phyloP scores from a whole-genome alignment of 2,329 filamentous ascomycete species.

The Podosphaera aphanis region DNA sequence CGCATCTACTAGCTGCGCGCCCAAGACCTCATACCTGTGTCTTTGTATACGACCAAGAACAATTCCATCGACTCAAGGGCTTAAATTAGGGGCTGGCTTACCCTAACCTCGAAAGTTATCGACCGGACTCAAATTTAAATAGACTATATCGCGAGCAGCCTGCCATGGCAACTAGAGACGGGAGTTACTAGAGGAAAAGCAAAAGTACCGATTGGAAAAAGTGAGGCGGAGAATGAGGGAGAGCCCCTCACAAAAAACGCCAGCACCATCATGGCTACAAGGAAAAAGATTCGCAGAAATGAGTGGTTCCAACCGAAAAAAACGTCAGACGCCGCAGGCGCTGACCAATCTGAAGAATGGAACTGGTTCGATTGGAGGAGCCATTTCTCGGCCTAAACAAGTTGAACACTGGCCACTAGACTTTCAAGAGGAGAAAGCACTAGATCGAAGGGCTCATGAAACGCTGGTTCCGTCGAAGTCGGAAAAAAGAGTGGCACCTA shows the following conservation, averaged over 20 bases:
- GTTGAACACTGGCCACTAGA: slow-evolving; percentile 31
- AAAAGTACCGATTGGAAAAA: slow-evolving; percentile 27
- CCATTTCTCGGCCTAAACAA: slow-evolving; percentile 26
- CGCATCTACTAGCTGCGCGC: neutral
- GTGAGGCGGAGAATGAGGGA: slow-evolving; percentile 29
- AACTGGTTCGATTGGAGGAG: slow-evolving; percentile 12
- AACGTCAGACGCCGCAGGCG: slow-evolving; percentile 9
- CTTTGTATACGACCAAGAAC: neutral
- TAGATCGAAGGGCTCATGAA: slow-evolving; percentile 8
- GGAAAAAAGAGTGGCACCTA: slow-evolving; percentile 28
- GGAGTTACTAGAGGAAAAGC: slow-evolving; percentile 17
- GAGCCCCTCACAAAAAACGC: slow-evolving; percentile 16
- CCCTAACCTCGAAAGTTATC: neutral
- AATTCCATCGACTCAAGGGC: neutral
- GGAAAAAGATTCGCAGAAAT: slow-evolving; percentile 6
- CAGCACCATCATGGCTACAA: slow-evolving; percentile 4
- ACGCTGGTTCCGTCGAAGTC: slow-evolving; percentile 25
- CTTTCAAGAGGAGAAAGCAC: slow-evolving; percentile 6
- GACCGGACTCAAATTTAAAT: neutral
- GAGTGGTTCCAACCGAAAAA: slow-evolving; percentile 6
- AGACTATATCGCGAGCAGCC: slow-evolving; percentile 4
- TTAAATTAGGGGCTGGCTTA: neutral
- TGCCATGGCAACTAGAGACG: slow-evolving; percentile 9
- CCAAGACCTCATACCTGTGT: neutral
- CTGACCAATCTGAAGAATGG: slow-evolving; percentile 6